Evolutionary conservation across 257 asterid species (phyloP).

Genomic region (Lycium barbarum): DNA sequence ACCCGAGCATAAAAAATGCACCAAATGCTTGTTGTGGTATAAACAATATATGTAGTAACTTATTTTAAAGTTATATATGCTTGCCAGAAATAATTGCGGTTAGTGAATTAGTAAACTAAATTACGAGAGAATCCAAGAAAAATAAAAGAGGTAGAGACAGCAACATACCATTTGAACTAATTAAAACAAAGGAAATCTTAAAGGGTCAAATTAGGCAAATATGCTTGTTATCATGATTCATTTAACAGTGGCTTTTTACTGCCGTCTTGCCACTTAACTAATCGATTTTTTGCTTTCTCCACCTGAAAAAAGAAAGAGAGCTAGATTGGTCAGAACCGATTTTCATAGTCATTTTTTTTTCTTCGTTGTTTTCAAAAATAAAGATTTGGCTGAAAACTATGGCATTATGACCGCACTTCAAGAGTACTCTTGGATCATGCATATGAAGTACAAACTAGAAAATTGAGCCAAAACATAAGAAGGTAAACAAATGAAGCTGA

Average conservation of each 20-base stretch:
- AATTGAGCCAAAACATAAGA: background rate
- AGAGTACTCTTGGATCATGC: no score
- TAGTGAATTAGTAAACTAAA: background rate
- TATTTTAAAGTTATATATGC: no score
- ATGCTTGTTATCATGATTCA: background rate
- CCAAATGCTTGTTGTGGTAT: no score
- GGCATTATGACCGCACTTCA: no score
- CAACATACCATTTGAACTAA: background rate
- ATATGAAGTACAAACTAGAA: no score
- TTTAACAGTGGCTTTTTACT: background rate
- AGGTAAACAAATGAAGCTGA: background rate
- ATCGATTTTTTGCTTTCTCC: slow-evolving; percentile 26
- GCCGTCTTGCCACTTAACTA: slow-evolving; percentile 27
- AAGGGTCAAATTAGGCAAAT: background rate
- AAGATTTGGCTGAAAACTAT: no score
- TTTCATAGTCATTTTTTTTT: background rate
- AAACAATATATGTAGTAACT: no score
- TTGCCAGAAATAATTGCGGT: no score
- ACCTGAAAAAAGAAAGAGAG: slow-evolving; percentile 13
- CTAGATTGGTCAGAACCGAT: background rate
- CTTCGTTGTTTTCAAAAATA: no score
- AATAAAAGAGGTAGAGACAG: background rate
- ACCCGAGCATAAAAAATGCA: no score
- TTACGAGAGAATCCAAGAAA: background rate
- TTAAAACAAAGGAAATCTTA: background rate